Evolutionary conservation across 176 grass and related monocot genomes (phyloP).

Genomic region (Poa annua): DNA sequence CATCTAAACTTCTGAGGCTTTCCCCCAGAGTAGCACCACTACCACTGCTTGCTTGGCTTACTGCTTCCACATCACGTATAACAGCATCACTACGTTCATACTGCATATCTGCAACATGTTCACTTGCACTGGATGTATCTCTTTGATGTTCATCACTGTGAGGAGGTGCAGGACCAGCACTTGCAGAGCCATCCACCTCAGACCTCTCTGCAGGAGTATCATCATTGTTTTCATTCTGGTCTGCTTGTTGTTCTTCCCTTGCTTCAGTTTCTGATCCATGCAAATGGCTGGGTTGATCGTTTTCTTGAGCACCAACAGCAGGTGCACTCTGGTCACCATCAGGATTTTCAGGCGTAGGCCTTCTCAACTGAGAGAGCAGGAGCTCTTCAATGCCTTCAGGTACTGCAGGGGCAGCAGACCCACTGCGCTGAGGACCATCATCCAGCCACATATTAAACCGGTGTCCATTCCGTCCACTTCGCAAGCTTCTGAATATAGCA

Average conservation of each 20-base stretch:
- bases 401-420: constrained; percentile 62
- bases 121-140: constrained; percentile 68
- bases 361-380: constrained; percentile 80
- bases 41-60: constrained; percentile 97
- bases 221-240: constrained; percentile 47
- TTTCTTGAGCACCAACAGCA: constrained; percentile 54
- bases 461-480: constrained; percentile 84
- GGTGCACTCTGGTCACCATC: constrained; percentile 46
- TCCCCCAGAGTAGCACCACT: constrained; percentile 97
- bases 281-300: constrained; percentile 54
- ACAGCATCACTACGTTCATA: constrained; percentile 76
- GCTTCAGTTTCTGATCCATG: constrained; percentile 64
- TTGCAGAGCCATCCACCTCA: constrained; percentile 49
- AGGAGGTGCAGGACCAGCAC: constrained; percentile 54
- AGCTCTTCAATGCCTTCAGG: constrained; percentile 96
- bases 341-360: constrained; percentile 64
- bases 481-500: constrained; percentile 90
- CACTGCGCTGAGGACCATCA: constrained; percentile 70
- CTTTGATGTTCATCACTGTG: constrained; percentile 57
- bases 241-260: constrained; percentile 52
- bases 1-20: constrained; percentile 94
- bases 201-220: constrained; percentile 36
- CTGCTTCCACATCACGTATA: constrained; percentile 82
- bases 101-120: constrained; percentile 86
- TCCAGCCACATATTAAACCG: constrained; percentile 98